Percentiles rank a stretch among this genome's conserved stretches.
Evolutionary conservation across 306 rosid genomes (phyloP).

Genomic region (Mimosa bimucronata): DNA sequence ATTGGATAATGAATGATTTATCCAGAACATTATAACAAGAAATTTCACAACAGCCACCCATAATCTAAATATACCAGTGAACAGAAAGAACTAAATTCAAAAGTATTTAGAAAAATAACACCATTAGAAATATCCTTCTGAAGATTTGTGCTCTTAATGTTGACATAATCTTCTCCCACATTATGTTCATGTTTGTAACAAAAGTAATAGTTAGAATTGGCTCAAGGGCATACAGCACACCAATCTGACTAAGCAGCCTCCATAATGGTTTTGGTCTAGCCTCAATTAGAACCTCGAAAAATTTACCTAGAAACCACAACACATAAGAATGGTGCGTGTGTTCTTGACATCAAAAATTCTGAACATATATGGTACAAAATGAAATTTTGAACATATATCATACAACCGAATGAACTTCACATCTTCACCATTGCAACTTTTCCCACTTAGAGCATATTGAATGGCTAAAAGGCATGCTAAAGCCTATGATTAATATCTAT

Average conservation of each 20-base stretch:
- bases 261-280: conserved; percentile 82
- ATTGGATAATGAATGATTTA: too few species aligned
- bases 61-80: background rate
- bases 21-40: too few species aligned
- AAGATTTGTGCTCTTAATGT: conserved; percentile 87
- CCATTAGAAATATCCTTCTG: conserved; percentile 73
- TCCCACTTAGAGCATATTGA: background rate
- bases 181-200: conserved; percentile 76
- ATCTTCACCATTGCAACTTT: background rate
- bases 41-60: background rate
- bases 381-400: too few species aligned
- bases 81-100: conserved; percentile 4
- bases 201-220: conserved; percentile 78
- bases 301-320: too few species aligned
- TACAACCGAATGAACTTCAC: too few species aligned
- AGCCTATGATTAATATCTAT: conserved; percentile 6
- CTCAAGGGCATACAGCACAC: conserved; percentile 84
- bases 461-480: background rate
- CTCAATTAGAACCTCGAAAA: conserved; percentile 86
- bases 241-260: conserved; percentile 82
- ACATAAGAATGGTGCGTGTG: conserved; percentile 9
- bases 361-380: conserved; percentile 7
- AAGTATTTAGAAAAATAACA: background rate
- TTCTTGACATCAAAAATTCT: background rate
- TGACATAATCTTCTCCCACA: conserved; percentile 97